These are phyloP conservation scores for Saposhnikovia divaricata DNA, from an alignment of 129 eudicot genomes.

Conservation along the genomic window DNA sequence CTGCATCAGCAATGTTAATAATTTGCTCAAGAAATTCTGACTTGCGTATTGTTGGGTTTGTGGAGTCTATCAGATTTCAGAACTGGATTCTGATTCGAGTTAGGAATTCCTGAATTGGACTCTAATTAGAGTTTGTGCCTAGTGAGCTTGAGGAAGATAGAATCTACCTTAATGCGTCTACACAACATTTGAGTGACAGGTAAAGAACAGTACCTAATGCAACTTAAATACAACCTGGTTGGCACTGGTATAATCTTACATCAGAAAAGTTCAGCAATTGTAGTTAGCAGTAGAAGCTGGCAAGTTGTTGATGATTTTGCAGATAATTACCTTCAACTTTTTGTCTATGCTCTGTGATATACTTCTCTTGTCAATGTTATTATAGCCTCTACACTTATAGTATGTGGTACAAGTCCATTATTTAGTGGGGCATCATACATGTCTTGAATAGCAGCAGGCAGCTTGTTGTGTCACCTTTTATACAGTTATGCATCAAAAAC, in stretches of 20 bases:
- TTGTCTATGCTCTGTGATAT: not conserved
- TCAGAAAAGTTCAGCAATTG: conserved; percentile 69
- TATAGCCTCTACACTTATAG: too few relatives aligned
- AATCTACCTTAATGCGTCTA: conserved; percentile 2
- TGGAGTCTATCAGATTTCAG: too few relatives aligned
- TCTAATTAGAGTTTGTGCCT: too few relatives aligned
- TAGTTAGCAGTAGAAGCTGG: conserved; percentile 98
- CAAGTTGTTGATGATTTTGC: conserved; percentile 26
- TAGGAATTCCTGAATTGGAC: too few relatives aligned
- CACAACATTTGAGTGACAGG: conserved; percentile 26
- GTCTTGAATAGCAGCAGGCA: too few relatives aligned
- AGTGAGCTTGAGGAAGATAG: not conserved
- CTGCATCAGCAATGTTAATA: conserved; percentile 64
- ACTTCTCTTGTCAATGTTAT: not conserved
- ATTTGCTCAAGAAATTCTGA: not conserved
- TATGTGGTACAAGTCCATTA: not conserved
- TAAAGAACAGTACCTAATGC: conserved; percentile 26
- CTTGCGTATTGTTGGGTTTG: not conserved
- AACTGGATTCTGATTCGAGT: too few relatives aligned
- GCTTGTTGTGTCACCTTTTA: too few relatives aligned
- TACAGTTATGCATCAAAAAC: too few relatives aligned
- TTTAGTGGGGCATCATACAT: not conserved
- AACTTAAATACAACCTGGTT: conserved; percentile 30
- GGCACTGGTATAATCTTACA: conserved; percentile 39
- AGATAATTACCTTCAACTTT: not conserved